Evolutionary conservation across 2,329 filamentous ascomycete species (phyloP), one percentile per base, ranked within the genome.

Genomic region (Botrytis medusae): DNA sequence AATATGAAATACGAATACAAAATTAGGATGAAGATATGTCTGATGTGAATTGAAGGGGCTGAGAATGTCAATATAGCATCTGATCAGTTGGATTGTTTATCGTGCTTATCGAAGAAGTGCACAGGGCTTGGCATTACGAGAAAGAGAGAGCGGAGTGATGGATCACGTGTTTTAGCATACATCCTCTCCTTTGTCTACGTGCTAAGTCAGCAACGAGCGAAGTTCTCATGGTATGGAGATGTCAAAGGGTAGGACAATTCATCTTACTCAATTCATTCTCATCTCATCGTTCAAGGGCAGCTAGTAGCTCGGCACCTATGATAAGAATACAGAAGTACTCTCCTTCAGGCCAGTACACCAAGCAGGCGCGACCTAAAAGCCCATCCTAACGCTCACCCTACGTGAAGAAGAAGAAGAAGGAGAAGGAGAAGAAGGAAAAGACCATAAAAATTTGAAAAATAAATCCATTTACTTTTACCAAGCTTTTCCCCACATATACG

Each of bases 41-140:
- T 62, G 60, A 62, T n/a, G 12, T 61, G 32, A 60, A 37, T 14
- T 37, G 51, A 18, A 18, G 51, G 29, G n/a, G n/a, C 51, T 54
- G n/a, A 54, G 51, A 54, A 5, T 29, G 25, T 18, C 51, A 16
- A 54, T 4, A 22, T 4, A 9, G 34, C 63, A 46, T 67, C 22
- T 9, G 32, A 32, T 22, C 60, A 62, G 37, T 2, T 34, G n/a
- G 16, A 10, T 25, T n/a, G 32, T 20, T 60, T 40, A 63, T 63
- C 40, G 25, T 63, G n/a, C 62, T 65, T 65, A 64, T 51, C 12
- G 6, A 29, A 61, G 59, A 40, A 34, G 44, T 25, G 14, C 8
- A 4, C 18, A 54, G 54, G 32, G 22, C 64, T 67, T 67, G 64
- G 46, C 46, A 54, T 67, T 67, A 67, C 62, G 62, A 65, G 32